phyloP scores from a whole-genome alignment of 225 moss, liverwort and hornwort genomes.

The Takakia lepidozioides region DNA sequence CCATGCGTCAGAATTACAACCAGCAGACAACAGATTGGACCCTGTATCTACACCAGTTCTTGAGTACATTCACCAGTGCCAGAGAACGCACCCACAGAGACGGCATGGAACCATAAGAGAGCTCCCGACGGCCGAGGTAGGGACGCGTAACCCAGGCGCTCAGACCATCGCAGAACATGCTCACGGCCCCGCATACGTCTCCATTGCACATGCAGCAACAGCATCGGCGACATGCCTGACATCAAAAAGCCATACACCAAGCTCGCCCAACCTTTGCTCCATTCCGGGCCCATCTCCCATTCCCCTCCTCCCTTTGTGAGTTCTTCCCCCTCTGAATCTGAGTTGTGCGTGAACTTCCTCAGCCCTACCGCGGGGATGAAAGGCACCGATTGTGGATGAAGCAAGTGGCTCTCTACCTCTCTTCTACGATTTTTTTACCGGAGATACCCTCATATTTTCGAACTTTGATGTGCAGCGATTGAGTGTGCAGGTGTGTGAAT shows the following conservation, averaged over 20 bases:
- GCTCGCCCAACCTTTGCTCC: constrained; percentile 18
- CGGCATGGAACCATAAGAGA: constrained; percentile 91
- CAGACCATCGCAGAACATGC: constrained; percentile 25
- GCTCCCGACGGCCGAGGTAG: constrained; percentile 48
- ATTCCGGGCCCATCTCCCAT: background rate
- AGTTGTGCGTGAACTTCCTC: no score
- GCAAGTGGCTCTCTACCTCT: no score
- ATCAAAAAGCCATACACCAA: constrained; percentile 20
- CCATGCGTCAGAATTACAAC: background rate
- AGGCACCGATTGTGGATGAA: no score
- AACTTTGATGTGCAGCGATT: no score
- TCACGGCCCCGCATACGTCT: constrained; percentile 19
- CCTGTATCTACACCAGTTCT: no score
- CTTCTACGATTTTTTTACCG: no score
- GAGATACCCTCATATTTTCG: no score
- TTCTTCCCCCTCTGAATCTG: no score
- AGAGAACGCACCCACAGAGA: constrained; percentile 58
- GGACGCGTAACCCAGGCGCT: constrained; percentile 55
- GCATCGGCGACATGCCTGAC: constrained; percentile 27
- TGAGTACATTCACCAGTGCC: no score
- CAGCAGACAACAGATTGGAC: background rate
- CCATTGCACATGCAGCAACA: constrained; percentile 21
- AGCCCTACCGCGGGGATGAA: no score
- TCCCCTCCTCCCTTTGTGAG: background rate
- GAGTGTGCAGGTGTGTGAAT: no score